Percentiles rank a stretch among this genome's conserved stretches.
phyloP scores from a whole-genome alignment of 2,329 filamentous ascomycete genomes.

The Diaporthe citriasiana region DNA sequence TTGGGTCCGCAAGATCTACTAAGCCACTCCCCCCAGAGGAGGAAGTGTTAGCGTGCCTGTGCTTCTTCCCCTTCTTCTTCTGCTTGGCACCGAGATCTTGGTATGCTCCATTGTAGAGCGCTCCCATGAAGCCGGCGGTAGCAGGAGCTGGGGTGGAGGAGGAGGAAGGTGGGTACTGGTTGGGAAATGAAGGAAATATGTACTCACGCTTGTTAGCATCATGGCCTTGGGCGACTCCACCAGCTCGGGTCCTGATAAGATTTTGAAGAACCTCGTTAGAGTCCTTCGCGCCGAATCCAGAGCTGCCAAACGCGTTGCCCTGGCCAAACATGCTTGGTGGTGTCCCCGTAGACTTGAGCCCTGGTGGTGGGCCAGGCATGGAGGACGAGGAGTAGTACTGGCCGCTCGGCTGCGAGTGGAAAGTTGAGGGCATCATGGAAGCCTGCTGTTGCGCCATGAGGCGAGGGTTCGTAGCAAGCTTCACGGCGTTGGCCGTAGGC shows the following conservation, averaged over 20 bases:
- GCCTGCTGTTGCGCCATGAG: slow-evolving; percentile 84
- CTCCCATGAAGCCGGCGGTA: slow-evolving; percentile 85
- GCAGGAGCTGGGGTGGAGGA: slow-evolving; percentile 88
- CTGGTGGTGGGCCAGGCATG: slow-evolving; percentile 93
- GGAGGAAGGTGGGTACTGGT: slow-evolving; percentile 86
- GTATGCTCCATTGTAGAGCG: slow-evolving; percentile 92
- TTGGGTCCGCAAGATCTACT: slow-evolving; percentile 99
- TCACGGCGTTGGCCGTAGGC: slow-evolving; percentile 75
- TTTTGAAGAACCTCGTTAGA: slow-evolving; percentile 83
- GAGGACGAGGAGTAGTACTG: slow-evolving; percentile 83
- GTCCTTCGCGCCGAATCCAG: slow-evolving; percentile 81
- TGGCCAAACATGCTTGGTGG: slow-evolving; percentile 96
- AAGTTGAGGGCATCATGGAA: slow-evolving; percentile 83
- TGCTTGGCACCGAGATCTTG: slow-evolving; percentile 96
- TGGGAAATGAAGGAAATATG: slow-evolving; percentile 92
- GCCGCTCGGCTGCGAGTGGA: slow-evolving; percentile 71
- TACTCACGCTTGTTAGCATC: slow-evolving; percentile 99
- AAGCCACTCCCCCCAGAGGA: slow-evolving; percentile 98
- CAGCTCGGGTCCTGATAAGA: slow-evolving; percentile 79
- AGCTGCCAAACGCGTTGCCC: slow-evolving; percentile 83
- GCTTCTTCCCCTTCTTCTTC: slow-evolving; percentile 99
- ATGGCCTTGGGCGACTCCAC: slow-evolving; percentile 78
- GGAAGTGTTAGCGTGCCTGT: slow-evolving; percentile 99
- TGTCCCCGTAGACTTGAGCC: slow-evolving; percentile 93
- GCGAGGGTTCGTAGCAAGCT: slow-evolving; percentile 83